Base-by-base conservation (phyloP, 441 rosid genomes). In the Theobroma grandiflorum region DNA sequence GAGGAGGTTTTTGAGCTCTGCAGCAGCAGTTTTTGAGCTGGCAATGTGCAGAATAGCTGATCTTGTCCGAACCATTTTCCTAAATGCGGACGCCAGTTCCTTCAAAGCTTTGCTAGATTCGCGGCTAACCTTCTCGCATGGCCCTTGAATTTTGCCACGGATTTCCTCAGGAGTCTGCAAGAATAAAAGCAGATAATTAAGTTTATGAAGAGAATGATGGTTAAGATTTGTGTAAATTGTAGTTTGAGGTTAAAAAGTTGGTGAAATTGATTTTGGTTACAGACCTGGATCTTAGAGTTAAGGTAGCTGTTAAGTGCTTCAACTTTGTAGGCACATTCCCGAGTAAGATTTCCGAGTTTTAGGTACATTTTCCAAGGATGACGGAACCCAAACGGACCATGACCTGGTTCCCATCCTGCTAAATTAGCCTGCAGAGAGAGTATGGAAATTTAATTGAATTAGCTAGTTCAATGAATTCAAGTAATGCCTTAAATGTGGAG, bases 371-470 rank as follows among this genome's bases (percentile, higher is more conserved):
- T 63, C 84, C 86, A 86, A 0, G 88, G 88, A 70, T 83, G 83
- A 49, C 72, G 40, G 15, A 72, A 81, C 45, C 58, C 37, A 68
- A 83, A 81, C 8, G 8, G 59, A 2, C 86, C 83, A 3, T 85
- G 86, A 45, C 68, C 9, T 0, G 86, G 86, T 68, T 85, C 88
- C 86, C 84, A 85, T 22, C 75, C 76, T 4, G 84, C 86, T 9
- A 83, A 79, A 74, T 79, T 72, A 26, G 83, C 83, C 83, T 83
- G 62, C 53, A 37, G 6, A 31, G 55, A 14, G 8, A 42, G 16
- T 43, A 8, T 64, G 40, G 16, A 15, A 37, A 49, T 50, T 49
- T 8, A 31, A 50, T 16, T 52, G 55, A 69, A 47, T 26, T 33
- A 6, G 15, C 0, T 1, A 33, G 8, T 37, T 3, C n/a, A 47